These are phyloP conservation scores for Nitzschia sp. DNA, from an alignment of 108 stramenopile genomes.

Conservation along the genomic window DNA sequence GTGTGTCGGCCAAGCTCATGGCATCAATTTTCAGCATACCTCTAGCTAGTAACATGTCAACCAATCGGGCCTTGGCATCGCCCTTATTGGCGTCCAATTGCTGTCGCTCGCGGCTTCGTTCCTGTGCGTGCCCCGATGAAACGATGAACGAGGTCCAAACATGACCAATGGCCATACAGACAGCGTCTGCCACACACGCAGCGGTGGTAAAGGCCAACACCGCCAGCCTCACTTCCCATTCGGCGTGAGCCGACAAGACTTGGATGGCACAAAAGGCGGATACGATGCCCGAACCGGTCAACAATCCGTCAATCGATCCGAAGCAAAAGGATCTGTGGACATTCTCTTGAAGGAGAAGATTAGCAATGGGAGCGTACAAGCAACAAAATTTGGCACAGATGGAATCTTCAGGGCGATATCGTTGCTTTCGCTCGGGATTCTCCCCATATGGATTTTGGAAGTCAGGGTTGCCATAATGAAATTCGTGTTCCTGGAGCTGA, in stretches of 20 bases:
- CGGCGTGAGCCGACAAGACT: constrained; percentile 27
- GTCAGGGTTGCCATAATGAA: constrained; percentile 43
- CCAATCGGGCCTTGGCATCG: constrained; percentile 67
- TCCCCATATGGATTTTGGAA: constrained; percentile 19
- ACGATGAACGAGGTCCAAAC: constrained; percentile 69
- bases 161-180: constrained; percentile 82
- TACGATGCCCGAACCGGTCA: constrained; percentile 68
- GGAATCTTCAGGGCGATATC: constrained; percentile 11
- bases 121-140: constrained; percentile 32
- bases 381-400: constrained; percentile 6
- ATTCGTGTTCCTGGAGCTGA: constrained; percentile 30
- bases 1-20: constrained; percentile 79
- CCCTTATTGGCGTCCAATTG: constrained; percentile 42
- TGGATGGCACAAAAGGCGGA: constrained; percentile 65
- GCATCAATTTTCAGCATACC: constrained; percentile 90
- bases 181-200: constrained; percentile 63
- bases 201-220: constrained; percentile 55
- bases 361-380: constrained; percentile 10
- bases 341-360: constrained; percentile 26
- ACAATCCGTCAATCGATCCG: constrained; percentile 79
- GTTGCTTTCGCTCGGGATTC: not conserved
- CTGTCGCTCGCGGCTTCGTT: constrained; percentile 44
- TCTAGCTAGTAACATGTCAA: constrained; percentile 58
- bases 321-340: constrained; percentile 67
- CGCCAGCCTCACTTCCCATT: constrained; percentile 30